Conservation (phyloP, 345 rosid genomes). For the Erysimum cheiranthoides region DNA sequence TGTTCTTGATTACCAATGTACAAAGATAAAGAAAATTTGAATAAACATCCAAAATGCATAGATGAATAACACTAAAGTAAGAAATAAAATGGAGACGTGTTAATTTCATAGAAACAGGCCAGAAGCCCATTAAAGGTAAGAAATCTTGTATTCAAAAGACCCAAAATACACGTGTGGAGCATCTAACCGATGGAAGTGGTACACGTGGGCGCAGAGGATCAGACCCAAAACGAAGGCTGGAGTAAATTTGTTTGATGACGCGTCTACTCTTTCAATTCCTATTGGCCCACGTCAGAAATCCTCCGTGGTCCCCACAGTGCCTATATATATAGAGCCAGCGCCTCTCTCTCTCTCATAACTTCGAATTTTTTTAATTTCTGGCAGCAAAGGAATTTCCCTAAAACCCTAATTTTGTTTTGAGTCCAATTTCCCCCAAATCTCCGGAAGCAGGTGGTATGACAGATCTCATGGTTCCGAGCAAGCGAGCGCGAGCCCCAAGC, state of each 20-base stretch:
- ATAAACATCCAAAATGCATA: too few relatives aligned
- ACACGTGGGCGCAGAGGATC: background rate
- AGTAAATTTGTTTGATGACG: background rate
- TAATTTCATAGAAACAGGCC: too few relatives aligned
- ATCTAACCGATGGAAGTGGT: background rate
- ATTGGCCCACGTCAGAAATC: background rate
- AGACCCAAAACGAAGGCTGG: too few relatives aligned
- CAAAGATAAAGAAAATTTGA: background rate
- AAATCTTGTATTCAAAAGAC: background rate
- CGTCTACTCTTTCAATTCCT: background rate
- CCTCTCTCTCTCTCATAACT: too few relatives aligned
- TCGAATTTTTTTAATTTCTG: too few relatives aligned
- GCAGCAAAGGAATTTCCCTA: too few relatives aligned
- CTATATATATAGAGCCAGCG: background rate
- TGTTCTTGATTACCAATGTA: background rate
- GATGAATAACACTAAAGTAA: too few relatives aligned
- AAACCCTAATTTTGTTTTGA: conserved; percentile 1
- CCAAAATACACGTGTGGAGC: background rate
- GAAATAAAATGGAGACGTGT: too few relatives aligned
- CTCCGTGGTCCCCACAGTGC: conserved; percentile 5
- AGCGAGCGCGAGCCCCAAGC: conserved; percentile 28
- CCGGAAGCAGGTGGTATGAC: background rate
- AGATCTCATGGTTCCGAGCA: conserved; percentile 16
- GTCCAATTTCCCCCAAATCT: too few relatives aligned
- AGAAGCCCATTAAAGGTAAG: background rate